These are phyloP conservation scores for Alternaria triticimaculans DNA, from an alignment of 2,329 filamentous ascomycete genomes.

Conservation along the genomic window DNA sequence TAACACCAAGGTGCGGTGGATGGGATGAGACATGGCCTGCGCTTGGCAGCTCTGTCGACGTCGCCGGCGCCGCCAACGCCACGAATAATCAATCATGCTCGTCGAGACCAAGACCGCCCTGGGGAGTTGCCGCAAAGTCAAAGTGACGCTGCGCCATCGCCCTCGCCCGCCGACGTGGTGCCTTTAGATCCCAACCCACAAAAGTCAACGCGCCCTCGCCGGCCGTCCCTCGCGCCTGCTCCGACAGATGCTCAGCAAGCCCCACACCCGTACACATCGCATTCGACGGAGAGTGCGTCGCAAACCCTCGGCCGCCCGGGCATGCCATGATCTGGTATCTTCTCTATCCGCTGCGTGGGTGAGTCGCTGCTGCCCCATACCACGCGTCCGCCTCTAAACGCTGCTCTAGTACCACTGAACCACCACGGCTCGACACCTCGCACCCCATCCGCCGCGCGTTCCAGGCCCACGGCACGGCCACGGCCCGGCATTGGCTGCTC, in stretches of 20 bases:
- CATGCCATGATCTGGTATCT: slow-evolving; percentile 75
- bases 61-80: slow-evolving; percentile 30
- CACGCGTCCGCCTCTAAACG: slow-evolving; percentile 21
- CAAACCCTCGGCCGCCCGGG: slow-evolving; percentile 33
- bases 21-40: slow-evolving; percentile 19
- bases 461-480: slow-evolving; percentile 72
- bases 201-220: not conserved
- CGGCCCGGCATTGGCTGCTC: slow-evolving; percentile 74
- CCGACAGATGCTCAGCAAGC: slow-evolving; percentile 37
- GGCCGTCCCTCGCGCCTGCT: slow-evolving; percentile 6
- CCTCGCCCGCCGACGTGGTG: slow-evolving; percentile 6
- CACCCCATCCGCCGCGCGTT: slow-evolving; percentile 72
- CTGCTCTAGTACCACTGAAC: slow-evolving; percentile 70
- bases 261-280: slow-evolving; percentile 27
- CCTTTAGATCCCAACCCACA: not conserved
- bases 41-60: slow-evolving; percentile 21
- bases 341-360: slow-evolving; percentile 79
- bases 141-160: slow-evolving; percentile 24
- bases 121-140: slow-evolving; percentile 18
- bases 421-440: slow-evolving; percentile 67
- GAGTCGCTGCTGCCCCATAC: slow-evolving; percentile 41
- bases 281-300: slow-evolving; percentile 33
- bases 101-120: slow-evolving; percentile 25
- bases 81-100: slow-evolving; percentile 34
- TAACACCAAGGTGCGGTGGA: slow-evolving; percentile 14